These are phyloP conservation scores for Melaleuca quinquenervia DNA, from an alignment of 345 rosid genomes.

Conservation along the genomic window DNA sequence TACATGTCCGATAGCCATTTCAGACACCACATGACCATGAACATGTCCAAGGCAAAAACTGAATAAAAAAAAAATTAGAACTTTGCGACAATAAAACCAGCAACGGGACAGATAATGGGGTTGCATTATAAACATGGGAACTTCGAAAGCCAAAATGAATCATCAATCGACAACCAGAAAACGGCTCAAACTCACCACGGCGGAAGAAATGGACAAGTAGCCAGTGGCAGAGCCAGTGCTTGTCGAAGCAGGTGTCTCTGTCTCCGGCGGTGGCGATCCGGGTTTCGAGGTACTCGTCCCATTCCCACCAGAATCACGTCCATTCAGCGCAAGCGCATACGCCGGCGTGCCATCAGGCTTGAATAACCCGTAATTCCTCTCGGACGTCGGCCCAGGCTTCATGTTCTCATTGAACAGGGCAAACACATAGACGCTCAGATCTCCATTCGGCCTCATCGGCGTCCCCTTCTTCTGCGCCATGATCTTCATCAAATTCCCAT, in stretches of 20 bases:
- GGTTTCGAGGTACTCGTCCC: not conserved
- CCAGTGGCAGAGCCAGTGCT: not conserved
- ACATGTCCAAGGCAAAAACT: not conserved
- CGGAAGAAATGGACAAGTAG: constrained; percentile 6
- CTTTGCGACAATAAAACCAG: not conserved
- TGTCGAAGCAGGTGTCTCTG: not conserved
- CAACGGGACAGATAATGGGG: not conserved
- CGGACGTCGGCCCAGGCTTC: constrained; percentile 95
- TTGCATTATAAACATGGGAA: not conserved
- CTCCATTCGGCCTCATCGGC: constrained; percentile 57
- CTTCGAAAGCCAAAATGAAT: not conserved
- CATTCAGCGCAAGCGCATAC: constrained; percentile 32
- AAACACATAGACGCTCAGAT: constrained; percentile 56
- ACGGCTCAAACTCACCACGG: not conserved
- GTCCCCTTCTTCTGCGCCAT: constrained; percentile 56
- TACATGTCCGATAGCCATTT: not conserved
- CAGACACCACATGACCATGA: not conserved
- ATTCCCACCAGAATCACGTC: not conserved
- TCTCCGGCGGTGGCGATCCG: not conserved
- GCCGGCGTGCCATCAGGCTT: constrained; percentile 82
- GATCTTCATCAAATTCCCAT: constrained; percentile 67
- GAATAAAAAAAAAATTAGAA: not conserved
- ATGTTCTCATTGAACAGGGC: constrained; percentile 89
- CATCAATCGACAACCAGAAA: not conserved
- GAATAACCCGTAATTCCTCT: constrained; percentile 90